Percentiles rank a stretch among this genome's conserved stretches.
Evolutionary conservation across 2,329 filamentous ascomycete species (phyloP).

Genomic region (Colletotrichum chrysophilum): DNA sequence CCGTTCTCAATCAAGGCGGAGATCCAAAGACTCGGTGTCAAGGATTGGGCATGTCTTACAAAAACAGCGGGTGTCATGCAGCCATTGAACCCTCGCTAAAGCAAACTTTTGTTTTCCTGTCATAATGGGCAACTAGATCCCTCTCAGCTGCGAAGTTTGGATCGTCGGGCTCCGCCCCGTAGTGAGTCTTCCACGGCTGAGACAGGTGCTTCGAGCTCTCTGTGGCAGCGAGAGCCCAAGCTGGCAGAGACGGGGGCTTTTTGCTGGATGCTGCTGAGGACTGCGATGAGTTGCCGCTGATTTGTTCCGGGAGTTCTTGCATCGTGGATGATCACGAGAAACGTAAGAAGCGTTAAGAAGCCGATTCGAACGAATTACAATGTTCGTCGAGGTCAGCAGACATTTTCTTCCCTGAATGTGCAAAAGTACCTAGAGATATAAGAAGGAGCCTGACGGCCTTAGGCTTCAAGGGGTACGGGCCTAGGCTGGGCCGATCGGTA

Average conservation of each 20-base stretch:
- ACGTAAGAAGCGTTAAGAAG: no score
- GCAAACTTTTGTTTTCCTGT: not conserved
- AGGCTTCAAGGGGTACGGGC: no score
- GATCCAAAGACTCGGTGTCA: not conserved
- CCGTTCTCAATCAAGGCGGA: not conserved
- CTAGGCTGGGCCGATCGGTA: no score
- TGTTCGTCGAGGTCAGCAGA: no score
- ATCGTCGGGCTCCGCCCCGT: not conserved
- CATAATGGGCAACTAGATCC: not conserved
- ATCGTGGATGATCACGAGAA: not conserved
- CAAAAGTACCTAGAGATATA: no score
- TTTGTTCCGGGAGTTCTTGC: not conserved
- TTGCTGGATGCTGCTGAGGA: not conserved
- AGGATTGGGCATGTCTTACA: not conserved
- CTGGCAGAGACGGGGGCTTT: not conserved
- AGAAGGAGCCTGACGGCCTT: no score
- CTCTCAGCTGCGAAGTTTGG: rapidly evolving
- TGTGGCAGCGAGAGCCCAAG: not conserved
- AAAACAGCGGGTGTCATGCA: not conserved
- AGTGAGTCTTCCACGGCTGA: not conserved
- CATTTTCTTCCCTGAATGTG: no score
- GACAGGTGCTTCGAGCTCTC: not conserved
- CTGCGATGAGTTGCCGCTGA: not conserved
- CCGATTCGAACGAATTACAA: no score
- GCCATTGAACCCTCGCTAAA: not conserved